Evolutionary conservation across 176 grass and related monocot genomes (phyloP), one percentile per base, ranked within the genome.

Genomic region (Pontederia crassipes): DNA sequence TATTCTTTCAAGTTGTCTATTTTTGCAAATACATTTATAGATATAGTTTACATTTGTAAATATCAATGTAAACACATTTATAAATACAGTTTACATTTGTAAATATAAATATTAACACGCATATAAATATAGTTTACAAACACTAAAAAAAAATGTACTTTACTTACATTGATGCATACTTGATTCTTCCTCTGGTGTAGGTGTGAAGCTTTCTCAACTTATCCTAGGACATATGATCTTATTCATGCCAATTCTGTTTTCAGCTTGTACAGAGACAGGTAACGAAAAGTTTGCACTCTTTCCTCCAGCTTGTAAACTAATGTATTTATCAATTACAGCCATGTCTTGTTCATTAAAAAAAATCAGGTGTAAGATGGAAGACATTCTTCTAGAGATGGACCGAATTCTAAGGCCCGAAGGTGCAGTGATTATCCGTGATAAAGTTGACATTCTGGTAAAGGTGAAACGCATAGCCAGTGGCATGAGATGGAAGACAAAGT

Each of bases 351-450:
- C 17, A 32, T 62, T 9, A 64, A 74, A 57, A 28, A 12, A 28
- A 63, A 74, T 11, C 64, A 89, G 80, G 59, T 95, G 82, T 74
- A 52, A 77, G 0, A 53, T 70, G 62, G 85, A 89, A 80, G 85
- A 89, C 64, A 89, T 89, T 68, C 85, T 95, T 80, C 51, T 89
- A 58, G 90, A 95, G 79, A 95, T 95, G 86, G 90, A 95, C 76
- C 79, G 90, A 59, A 95, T 89, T 60, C 74, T 95, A 66, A 79
- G 82, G 14, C 90, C 90, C 0, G 86, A 95, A 78, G 90, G 90
- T 46, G 52, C 86, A 53, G 77, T 95, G 52, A 79, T 95, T 75
- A 59, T 95, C 17, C 70, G 77, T 67, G 90, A 95, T 46, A 52
- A 57, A 89, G 79, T 72, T 35, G 86, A 86, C 59, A 74, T 81